A percentile compares a stretch with the other conserved stretches of the same genome.
phyloP scores from a whole-genome alignment of 2,329 filamentous ascomycete genomes.

The Claviceps sp. region DNA sequence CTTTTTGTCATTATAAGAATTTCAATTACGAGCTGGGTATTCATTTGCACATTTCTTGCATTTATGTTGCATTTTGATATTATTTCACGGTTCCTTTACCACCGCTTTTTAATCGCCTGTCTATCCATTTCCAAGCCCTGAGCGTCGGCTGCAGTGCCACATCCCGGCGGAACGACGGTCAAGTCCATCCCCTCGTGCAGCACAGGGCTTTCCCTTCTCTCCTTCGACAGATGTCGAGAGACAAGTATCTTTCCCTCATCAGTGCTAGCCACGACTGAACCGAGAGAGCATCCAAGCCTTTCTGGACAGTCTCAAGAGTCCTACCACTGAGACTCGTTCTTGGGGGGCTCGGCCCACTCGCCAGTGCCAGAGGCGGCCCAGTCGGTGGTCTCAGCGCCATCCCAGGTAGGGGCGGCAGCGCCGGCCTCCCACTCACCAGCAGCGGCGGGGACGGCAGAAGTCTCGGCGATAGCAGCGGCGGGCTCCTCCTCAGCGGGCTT shows the following conservation, averaged over 20 bases:
- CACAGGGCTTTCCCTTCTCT: constrained; percentile 99
- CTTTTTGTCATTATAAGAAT: too few species aligned
- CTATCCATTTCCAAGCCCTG: neutral
- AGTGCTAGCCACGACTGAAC: constrained; percentile 57
- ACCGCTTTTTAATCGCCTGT: too few species aligned
- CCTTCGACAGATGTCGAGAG: constrained; percentile 6
- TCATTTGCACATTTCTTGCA: too few species aligned
- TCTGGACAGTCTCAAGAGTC: constrained; percentile 11
- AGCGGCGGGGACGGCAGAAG: constrained; percentile 53
- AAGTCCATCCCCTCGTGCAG: constrained; percentile 71
- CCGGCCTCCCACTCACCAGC: constrained; percentile 76
- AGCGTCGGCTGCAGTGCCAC: constrained; percentile 1
- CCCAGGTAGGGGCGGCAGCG: constrained; percentile 47
- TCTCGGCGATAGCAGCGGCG: constrained; percentile 63
- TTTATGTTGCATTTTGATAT: too few species aligned
- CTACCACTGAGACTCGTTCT: constrained; percentile 41
- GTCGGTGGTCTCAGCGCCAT: constrained; percentile 46
- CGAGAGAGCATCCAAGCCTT: constrained; percentile 11
- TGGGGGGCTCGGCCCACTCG: constrained; percentile 52
- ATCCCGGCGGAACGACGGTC: constrained; percentile 58
- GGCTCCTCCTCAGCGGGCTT: constrained; percentile 73
- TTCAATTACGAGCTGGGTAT: too few species aligned
- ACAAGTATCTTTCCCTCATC: constrained; percentile 99
- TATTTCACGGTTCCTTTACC: too few species aligned
- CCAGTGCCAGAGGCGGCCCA: constrained; percentile 50